Evolutionary conservation across 2,329 filamentous ascomycete species (phyloP).

Genomic region (Penicillium sp.): DNA sequence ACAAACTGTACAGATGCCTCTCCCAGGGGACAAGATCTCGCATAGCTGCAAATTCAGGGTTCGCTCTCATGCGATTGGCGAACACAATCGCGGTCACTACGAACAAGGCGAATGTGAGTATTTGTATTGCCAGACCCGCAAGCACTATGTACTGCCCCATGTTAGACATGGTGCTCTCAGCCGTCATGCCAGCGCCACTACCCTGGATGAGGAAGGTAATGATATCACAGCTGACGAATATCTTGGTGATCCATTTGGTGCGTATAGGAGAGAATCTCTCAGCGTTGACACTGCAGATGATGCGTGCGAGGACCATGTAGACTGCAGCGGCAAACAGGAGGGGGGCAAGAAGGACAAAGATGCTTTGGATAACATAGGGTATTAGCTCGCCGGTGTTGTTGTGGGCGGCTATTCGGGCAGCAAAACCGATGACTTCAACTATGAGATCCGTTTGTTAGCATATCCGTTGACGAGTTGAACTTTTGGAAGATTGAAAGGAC

Average conservation of each 20-base stretch:
- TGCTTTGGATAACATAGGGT: slow-evolving; percentile 31
- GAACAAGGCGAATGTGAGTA: slow-evolving; percentile 10
- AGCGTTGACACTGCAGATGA: slow-evolving; percentile 6
- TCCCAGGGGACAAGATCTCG: slow-evolving; percentile 5
- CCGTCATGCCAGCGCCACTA: slow-evolving; percentile 7
- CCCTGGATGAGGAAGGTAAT: slow-evolving; percentile 11
- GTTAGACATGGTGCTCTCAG: neutral
- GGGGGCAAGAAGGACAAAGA: slow-evolving; percentile 35
- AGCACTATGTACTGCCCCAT: slow-evolving; percentile 7
- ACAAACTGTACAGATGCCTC: slow-evolving; percentile 13
- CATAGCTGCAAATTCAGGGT: neutral
- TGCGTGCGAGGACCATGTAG: slow-evolving; percentile 10
- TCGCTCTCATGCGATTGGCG: slow-evolving; percentile 1
- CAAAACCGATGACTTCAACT: neutral
- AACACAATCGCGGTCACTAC: slow-evolving; percentile 3
- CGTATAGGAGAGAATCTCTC: slow-evolving; percentile 7
- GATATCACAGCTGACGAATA: slow-evolving; percentile 12
- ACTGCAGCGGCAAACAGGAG: slow-evolving; percentile 13
- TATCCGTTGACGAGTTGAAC: too few species aligned
- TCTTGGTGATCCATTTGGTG: slow-evolving; percentile 8
- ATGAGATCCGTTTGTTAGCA: too few species aligned
- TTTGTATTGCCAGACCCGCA: slow-evolving; percentile 11
- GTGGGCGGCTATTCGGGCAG: too few species aligned
- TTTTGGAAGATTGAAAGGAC: too few species aligned
- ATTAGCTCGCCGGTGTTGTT: too few species aligned